Evolutionary conservation across 2,329 filamentous ascomycete species (phyloP).

Genomic region (Aspergillus texensis): DNA sequence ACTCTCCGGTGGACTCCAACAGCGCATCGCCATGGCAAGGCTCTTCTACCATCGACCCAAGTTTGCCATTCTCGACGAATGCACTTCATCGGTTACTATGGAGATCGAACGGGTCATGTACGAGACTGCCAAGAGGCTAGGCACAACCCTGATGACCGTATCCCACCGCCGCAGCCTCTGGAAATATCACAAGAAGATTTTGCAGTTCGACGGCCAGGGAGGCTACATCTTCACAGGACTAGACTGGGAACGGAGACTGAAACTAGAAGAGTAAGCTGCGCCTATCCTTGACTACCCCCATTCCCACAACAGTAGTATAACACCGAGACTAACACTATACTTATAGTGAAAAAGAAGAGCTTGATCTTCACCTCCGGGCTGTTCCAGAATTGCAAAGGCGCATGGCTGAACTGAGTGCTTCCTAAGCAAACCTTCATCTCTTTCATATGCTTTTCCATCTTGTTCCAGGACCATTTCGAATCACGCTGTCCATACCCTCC

Average conservation of each 20-base stretch:
- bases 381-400: conserved; percentile 87
- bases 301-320: background rate
- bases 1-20: conserved; percentile 87
- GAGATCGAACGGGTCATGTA: conserved; percentile 97
- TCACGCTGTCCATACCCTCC: background rate
- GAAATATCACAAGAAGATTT: conserved; percentile 92
- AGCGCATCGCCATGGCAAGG: conserved; percentile 94
- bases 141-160: conserved; percentile 96
- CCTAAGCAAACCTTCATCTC: conserved; percentile 18
- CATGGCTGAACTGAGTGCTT: conserved; percentile 73
- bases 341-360: conserved; percentile 80
- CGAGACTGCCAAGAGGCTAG: conserved; percentile 86
- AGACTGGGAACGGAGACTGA: conserved; percentile 82
- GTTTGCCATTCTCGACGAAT: conserved; percentile 96
- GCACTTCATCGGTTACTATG: conserved; percentile 90
- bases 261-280: conserved; percentile 73
- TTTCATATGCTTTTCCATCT: background rate
- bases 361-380: conserved; percentile 80
- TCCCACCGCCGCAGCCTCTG: conserved; percentile 88
- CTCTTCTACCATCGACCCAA: conserved; percentile 91
- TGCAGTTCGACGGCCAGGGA: conserved; percentile 96
- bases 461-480: background rate
- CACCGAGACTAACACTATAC: conserved; percentile 18
- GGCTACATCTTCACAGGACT: conserved; percentile 85
- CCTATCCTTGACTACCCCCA: background rate